These are phyloP conservation scores for Candida xiaguanensis DNA, from an alignment of 805 yeast genomes.

Conservation along the genomic window DNA sequence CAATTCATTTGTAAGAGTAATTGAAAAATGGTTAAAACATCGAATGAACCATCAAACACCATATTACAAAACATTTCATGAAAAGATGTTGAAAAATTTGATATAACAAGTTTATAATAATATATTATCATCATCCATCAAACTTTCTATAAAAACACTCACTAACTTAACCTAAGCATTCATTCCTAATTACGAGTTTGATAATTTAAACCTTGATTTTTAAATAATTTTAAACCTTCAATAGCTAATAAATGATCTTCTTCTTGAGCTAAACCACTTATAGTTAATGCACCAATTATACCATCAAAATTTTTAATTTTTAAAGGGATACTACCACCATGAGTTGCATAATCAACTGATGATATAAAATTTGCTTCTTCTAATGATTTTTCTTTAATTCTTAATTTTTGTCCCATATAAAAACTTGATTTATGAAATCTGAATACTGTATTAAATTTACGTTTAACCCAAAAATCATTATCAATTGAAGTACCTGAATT, in stretches of 20 bases:
- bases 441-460: conserved; percentile 47
- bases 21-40: too few relatives aligned
- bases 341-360: conserved; percentile 44
- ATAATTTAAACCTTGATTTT: conserved; percentile 3
- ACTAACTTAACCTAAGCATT: too few relatives aligned
- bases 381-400: conserved; percentile 29
- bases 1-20: too few relatives aligned
- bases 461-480: conserved; percentile 51
- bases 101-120: too few relatives aligned
- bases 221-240: conserved; percentile 19
- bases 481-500: conserved; percentile 40
- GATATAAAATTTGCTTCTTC: conserved; percentile 38
- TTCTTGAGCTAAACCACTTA: conserved; percentile 54
- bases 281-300: conserved; percentile 47
- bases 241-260: conserved; percentile 52
- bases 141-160: too few relatives aligned
- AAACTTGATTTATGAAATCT: conserved; percentile 48
- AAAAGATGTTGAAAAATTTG: too few relatives aligned
- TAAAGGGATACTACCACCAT: conserved; percentile 58
- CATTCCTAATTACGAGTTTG: neutral
- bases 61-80: too few relatives aligned
- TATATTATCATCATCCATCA: too few relatives aligned
- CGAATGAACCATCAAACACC: too few relatives aligned
- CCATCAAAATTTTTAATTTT: conserved; percentile 31
- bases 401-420: conserved; percentile 43